phyloP scores from a whole-genome alignment of 176 grass and related monocot species.

The Eleusine coracana region DNA sequence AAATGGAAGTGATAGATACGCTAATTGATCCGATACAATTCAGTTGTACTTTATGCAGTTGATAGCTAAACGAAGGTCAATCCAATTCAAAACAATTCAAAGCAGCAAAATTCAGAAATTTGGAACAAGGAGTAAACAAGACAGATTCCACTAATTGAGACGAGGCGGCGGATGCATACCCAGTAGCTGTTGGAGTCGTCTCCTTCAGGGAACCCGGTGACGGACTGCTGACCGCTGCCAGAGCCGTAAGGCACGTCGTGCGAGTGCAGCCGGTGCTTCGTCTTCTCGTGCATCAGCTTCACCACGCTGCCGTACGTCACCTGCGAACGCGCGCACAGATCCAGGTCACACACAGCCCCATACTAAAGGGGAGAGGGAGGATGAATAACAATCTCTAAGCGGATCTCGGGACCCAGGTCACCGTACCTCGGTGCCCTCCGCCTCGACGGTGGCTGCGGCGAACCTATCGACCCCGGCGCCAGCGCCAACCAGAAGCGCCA shows the following conservation, averaged over 20 bases:
- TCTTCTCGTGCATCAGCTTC: conserved; percentile 83
- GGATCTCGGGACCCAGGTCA: conserved; percentile 38
- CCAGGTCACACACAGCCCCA: conserved; percentile 21
- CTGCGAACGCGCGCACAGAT: conserved; percentile 42
- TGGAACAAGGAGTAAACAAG: not conserved
- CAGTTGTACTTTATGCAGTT: not conserved
- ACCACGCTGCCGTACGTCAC: conserved; percentile 62
- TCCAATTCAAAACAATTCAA: conserved; percentile 1
- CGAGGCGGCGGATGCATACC: conserved; percentile 37
- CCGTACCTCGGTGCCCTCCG: conserved; percentile 47
- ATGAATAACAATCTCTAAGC: not conserved
- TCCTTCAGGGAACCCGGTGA: conserved; percentile 67
- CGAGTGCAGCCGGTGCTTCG: conserved; percentile 78
- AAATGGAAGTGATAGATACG: not conserved
- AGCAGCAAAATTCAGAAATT: not conserved
- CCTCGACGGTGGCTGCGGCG: conserved; percentile 15
- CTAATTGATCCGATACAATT: not conserved
- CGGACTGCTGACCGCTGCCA: conserved; percentile 81
- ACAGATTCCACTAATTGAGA: not conserved
- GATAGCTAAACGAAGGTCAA: conserved; percentile 6
- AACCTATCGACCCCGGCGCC: conserved; percentile 32
- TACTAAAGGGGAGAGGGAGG: too few relatives aligned
- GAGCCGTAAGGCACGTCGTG: conserved; percentile 84
- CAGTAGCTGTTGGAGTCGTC: conserved; percentile 87
- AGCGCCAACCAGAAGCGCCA: conserved; percentile 34